These are phyloP conservation scores for Pythium apleroticum DNA, from an alignment of 352 stramenopile genomes.

Conservation along the genomic window DNA sequence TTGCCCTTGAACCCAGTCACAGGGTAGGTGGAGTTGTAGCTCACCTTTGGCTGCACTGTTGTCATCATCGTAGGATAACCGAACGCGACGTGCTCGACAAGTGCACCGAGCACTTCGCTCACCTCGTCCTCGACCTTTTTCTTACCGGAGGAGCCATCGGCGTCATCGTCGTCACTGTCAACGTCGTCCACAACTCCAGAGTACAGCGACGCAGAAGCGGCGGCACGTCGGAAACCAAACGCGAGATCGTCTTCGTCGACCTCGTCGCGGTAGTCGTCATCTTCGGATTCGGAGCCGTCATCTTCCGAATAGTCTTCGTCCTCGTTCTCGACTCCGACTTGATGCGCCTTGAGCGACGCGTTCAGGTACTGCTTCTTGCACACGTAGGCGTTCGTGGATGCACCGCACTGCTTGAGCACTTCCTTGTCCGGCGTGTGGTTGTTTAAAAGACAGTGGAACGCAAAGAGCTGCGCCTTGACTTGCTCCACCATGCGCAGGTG, in stretches of 20 bases:
- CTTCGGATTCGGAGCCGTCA: constrained; percentile 57
- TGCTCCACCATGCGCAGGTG: constrained; percentile 82
- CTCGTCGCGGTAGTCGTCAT: constrained; percentile 67
- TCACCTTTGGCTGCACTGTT: constrained; percentile 36
- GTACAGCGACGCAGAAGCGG: constrained; percentile 40
- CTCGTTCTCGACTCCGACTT: constrained; percentile 57
- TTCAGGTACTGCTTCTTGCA: constrained; percentile 68
- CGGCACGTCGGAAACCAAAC: constrained; percentile 35
- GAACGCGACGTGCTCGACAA: constrained; percentile 82
- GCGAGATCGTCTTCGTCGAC: constrained; percentile 55
- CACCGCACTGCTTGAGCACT: constrained; percentile 86
- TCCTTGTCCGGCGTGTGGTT: constrained; percentile 85
- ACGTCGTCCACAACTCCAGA: constrained; percentile 56
- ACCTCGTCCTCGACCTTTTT: constrained; percentile 74
- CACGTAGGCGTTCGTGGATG: constrained; percentile 78
- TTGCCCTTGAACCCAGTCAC: constrained; percentile 45
- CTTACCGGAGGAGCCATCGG: constrained; percentile 44
- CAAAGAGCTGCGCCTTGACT: constrained; percentile 86
- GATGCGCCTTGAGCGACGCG: constrained; percentile 33
- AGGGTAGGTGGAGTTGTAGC: constrained; percentile 58
- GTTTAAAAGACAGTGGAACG: constrained; percentile 87
- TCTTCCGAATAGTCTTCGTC: constrained; percentile 69
- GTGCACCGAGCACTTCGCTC: constrained; percentile 65
- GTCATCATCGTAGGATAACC: constrained; percentile 64
- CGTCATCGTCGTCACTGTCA: constrained; percentile 39